Percentiles rank a stretch among this genome's conserved stretches.
These are phyloP conservation scores for Byssochlamys sp. DNA, from an alignment of 2,329 filamentous ascomycete species.

Conservation along the genomic window DNA sequence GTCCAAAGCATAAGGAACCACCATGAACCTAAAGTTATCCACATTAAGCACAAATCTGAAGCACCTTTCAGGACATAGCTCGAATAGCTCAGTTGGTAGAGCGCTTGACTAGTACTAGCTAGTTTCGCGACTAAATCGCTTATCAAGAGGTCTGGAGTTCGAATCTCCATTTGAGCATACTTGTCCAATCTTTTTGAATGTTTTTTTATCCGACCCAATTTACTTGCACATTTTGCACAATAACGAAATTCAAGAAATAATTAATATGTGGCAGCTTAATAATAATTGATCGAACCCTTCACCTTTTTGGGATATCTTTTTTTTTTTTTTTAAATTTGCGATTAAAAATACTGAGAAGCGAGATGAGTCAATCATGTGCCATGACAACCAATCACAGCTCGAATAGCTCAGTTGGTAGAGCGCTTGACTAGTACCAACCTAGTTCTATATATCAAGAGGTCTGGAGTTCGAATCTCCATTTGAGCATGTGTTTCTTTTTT, in stretches of 20 bases:
- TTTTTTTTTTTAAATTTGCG: too few species aligned
- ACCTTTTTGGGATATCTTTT: too few species aligned
- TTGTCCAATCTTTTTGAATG: neutral
- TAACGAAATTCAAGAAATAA: too few species aligned
- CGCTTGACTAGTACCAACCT: conserved; percentile 1
- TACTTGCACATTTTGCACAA: neutral
- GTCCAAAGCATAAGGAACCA: too few species aligned
- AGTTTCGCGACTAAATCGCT: neutral
- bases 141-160: conserved; percentile 3
- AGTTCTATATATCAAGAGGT: conserved; percentile 1
- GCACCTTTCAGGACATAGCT: neutral
- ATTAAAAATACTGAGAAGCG: too few species aligned
- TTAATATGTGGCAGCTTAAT: too few species aligned
- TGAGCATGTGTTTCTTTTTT: neutral
- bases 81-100: conserved; percentile 3
- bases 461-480: conserved; percentile 3
- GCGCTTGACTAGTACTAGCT: conserved; percentile 1
- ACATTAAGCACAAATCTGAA: neutral
- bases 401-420: conserved; percentile 3
- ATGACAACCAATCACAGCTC: neutral
- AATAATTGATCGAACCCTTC: too few species aligned
- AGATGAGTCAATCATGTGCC: too few species aligned
- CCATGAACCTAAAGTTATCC: neutral
- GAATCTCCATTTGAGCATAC: conserved; percentile 2
- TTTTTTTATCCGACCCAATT: too few species aligned